Evolutionary conservation across 129 eudicot genomes (phyloP), one percentile per base, ranked within the genome.

Genomic region (Logfia minima): DNA sequence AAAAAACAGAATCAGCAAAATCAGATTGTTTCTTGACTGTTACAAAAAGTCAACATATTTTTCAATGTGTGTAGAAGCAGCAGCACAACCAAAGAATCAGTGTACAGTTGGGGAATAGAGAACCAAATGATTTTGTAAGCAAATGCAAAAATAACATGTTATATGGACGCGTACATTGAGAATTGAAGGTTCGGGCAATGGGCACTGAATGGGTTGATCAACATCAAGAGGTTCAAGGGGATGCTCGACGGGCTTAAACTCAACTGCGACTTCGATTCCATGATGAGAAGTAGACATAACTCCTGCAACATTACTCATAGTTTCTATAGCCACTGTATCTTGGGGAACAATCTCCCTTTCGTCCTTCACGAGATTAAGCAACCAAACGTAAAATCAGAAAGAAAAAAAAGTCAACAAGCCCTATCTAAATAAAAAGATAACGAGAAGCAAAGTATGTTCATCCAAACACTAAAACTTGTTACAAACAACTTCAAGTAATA

Each of bases 171-270:
- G 85, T 84, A 94, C 99, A 87, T 94, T 94, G 61, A 94, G 90
- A 53, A 94, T 91, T 51, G 99, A 94, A 56, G 99, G 99, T 77
- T 94, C 99, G 0, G 96, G 97, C 71, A 91, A 70, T 0, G 99
- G 99, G 84, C 99, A 94, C 56, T 82, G 97, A 71, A 94, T 79
- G 41, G 99, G 99, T 45, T 69, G 90, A 91, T 94, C 97, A 48
- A 86, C 79, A 58, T 94, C 96, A 41, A 89, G 83, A 60, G 97
- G 99, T 77, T 91, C 99, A 13, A 75, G 51, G 22, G 99, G 99
- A 77, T 85, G 94, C 62, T 91, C 96, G 2, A 89, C 92, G 3
- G 96, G 99, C 76, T 87, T 94, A 70, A 94, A 91, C 83, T 94
- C 99, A 69, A 86, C 82, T 4, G 93, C 94, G 48, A 86, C 80